A percentile compares a stretch with the other conserved stretches of the same genome.
phyloP scores from a whole-genome alignment of 2,329 filamentous ascomycete genomes.

The Verticillium nonalfalfae region DNA sequence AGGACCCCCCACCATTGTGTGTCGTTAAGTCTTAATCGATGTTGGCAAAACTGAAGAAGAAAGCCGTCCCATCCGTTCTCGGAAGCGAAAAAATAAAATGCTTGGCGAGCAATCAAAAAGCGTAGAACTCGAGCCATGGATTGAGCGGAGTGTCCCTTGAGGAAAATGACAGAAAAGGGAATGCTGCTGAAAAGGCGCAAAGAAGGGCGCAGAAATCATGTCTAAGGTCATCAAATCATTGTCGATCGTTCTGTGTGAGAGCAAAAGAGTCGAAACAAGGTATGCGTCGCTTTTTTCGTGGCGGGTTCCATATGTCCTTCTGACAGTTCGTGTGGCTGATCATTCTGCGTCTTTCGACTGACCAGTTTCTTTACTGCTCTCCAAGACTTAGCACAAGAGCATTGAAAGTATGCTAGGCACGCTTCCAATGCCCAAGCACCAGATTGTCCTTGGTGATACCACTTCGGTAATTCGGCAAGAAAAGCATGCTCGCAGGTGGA shows the following conservation, averaged over 20 bases:
- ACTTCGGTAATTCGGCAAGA: not conserved
- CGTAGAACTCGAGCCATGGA: not conserved
- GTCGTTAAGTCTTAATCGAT: slow-evolving; percentile 1
- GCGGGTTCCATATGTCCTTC: slow-evolving; percentile 8
- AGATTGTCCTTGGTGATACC: not conserved
- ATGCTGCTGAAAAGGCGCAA: not conserved
- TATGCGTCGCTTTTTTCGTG: slow-evolving; percentile 14
- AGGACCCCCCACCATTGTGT: not conserved
- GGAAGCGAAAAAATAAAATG: slow-evolving; percentile 9
- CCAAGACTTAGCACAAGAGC: too few relatives aligned
- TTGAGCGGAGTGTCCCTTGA: not conserved
- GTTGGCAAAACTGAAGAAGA: slow-evolving; percentile 1
- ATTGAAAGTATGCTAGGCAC: too few relatives aligned
- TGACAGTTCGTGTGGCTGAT: not conserved
- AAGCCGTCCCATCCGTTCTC: slow-evolving; percentile 1
- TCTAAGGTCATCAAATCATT: slow-evolving; percentile 14
- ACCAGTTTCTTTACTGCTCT: not conserved
- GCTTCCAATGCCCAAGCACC: too few relatives aligned
- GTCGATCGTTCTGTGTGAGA: slow-evolving; percentile 13
- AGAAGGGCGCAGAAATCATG: slow-evolving; percentile 2
- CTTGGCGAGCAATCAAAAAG: not conserved
- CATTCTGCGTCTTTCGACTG: not conserved
- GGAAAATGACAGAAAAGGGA: not conserved
- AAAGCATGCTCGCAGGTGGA: not conserved
- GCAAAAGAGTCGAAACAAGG: slow-evolving; percentile 6